Evolutionary conservation across 805 yeast species (phyloP).

Genomic region (Saturnispora serradocipensis): DNA sequence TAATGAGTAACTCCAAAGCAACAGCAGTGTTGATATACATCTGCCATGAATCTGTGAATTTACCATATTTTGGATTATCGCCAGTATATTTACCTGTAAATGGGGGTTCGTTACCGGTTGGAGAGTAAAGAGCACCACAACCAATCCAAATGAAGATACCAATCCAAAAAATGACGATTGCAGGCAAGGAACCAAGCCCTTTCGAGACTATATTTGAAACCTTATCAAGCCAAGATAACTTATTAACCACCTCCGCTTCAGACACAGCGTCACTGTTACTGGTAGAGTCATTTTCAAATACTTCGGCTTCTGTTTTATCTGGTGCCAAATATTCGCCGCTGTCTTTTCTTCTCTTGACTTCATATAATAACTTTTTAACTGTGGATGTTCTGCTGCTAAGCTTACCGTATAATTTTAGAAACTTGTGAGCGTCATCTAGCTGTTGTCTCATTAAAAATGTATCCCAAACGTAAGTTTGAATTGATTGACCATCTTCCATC

Average conservation of each 20-base stretch:
- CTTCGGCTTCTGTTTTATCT: neutral
- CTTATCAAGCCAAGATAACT: conserved; percentile 28
- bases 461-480: conserved; percentile 33
- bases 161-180: conserved; percentile 29
- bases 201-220: conserved; percentile 20
- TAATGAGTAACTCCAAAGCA: conserved; percentile 29
- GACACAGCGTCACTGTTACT: conserved; percentile 5
- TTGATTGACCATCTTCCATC: conserved; percentile 34
- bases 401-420: conserved; percentile 21
- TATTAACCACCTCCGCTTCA: conserved; percentile 13
- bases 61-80: conserved; percentile 9
- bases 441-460: conserved; percentile 34
- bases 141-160: conserved; percentile 33
- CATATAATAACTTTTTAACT: conserved; percentile 14
- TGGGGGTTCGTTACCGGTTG: conserved; percentile 24
- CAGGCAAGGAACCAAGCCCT: conserved; percentile 26
- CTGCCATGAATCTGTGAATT: conserved; percentile 32
- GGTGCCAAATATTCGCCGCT: neutral
- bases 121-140: conserved; percentile 8
- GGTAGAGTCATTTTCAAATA: neutral
- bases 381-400: conserved; percentile 25
- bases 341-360: neutral
- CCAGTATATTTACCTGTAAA: conserved; percentile 5
- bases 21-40: conserved; percentile 33
- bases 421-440: conserved; percentile 22